A percentile compares a stretch with the other conserved stretches of the same genome.
Evolutionary conservation across 345 rosid species (phyloP).

Genomic region (Citrus inodora): DNA sequence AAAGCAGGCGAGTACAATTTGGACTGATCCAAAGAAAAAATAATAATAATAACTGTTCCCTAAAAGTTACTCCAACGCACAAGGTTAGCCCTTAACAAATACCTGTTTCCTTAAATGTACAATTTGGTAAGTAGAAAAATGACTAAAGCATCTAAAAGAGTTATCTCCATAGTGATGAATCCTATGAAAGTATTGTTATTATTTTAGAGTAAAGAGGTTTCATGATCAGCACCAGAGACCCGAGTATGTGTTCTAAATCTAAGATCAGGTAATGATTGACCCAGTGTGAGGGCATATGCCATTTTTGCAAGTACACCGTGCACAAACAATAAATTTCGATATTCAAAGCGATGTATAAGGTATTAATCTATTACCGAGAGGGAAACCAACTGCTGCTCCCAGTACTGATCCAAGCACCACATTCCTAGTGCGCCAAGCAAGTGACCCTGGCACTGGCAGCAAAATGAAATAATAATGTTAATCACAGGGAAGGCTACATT

Average conservation of each 20-base stretch:
- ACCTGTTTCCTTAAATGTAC: not conserved
- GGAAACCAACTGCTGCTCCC: slow-evolving; percentile 76
- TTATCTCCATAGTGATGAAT: not conserved
- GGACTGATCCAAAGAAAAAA: not conserved
- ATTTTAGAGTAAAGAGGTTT: not conserved
- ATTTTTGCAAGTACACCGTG: not conserved
- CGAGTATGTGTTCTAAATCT: no score
- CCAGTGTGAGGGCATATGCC: not conserved
- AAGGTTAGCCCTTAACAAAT: not conserved
- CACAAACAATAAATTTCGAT: not conserved
- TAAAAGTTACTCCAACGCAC: not conserved
- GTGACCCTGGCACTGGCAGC: slow-evolving; percentile 77
- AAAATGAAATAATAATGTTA: not conserved
- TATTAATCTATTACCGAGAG: slow-evolving; percentile 52
- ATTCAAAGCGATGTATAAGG: not conserved
- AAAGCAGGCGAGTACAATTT: not conserved
- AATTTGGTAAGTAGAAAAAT: not conserved
- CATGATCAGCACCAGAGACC: not conserved
- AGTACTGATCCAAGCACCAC: slow-evolving; percentile 73
- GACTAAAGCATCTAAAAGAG: not conserved
- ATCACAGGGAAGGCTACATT: not conserved
- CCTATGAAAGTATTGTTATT: not conserved
- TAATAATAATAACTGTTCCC: not conserved
- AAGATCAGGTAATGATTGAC: not conserved
- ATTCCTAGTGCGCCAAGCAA: slow-evolving; percentile 78